Conservation (phyloP, 768 basidiomycete genomes). For the Mrakia frigida region DNA sequence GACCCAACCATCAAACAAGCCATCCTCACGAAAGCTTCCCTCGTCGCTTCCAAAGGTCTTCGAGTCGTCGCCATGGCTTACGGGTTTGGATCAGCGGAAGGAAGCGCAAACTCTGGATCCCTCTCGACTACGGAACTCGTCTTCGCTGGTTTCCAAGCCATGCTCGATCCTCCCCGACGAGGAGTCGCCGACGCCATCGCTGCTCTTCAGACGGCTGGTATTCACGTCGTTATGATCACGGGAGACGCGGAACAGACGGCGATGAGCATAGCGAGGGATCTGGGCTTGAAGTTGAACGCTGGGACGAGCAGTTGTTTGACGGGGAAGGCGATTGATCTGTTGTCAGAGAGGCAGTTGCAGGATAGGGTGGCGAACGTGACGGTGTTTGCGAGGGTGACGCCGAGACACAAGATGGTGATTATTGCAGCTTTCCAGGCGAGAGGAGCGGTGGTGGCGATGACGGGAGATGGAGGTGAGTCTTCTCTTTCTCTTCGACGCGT, state of each 20-base stretch:
- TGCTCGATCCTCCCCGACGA: slow-evolving; percentile 89
- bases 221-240: slow-evolving; percentile 98
- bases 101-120: neutral
- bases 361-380: slow-evolving; percentile 75
- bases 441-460: slow-evolving; percentile 92
- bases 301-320: slow-evolving; percentile 55
- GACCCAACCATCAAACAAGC: slow-evolving; percentile 63
- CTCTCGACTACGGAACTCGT: slow-evolving; percentile 50
- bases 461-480: slow-evolving; percentile 80
- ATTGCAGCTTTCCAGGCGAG: slow-evolving; percentile 86
- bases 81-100: slow-evolving; percentile 61
- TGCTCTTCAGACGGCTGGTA: slow-evolving; percentile 72
- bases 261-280: slow-evolving; percentile 73
- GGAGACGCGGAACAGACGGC: slow-evolving; percentile 92
- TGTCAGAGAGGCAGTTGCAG: slow-evolving; percentile 72
- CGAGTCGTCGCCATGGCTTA: slow-evolving; percentile 90
- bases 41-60: slow-evolving; percentile 67
- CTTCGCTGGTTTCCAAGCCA: slow-evolving; percentile 89
- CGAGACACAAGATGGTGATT: slow-evolving; percentile 96
- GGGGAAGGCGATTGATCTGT: slow-evolving; percentile 75
- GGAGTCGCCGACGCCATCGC: slow-evolving; percentile 88
- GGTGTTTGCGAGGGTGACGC: slow-evolving; percentile 93
- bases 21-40: slow-evolving; percentile 65
- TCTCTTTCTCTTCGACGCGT: neutral
- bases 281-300: slow-evolving; percentile 67